Percentiles rank a stretch among this genome's conserved stretches.
These are phyloP conservation scores for Leccinum imitatum DNA, from an alignment of 768 basidiomycete genomes.

Conservation along the genomic window DNA sequence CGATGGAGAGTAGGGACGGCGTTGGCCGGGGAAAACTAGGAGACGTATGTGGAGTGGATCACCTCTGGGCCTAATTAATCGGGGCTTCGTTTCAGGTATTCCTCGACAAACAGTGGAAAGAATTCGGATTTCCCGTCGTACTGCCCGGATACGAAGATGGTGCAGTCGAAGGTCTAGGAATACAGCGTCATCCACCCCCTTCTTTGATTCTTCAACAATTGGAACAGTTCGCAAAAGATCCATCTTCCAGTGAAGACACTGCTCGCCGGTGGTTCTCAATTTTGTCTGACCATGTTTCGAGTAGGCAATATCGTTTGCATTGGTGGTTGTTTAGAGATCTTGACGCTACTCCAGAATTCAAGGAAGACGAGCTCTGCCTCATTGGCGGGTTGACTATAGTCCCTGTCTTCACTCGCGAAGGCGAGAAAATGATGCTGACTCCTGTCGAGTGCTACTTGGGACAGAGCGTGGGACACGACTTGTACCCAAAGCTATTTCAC, in stretches of 20 bases:
- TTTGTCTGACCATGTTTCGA: slow-evolving; percentile 56
- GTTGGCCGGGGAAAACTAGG: no score
- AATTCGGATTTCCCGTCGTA: no score
- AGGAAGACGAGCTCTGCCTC: slow-evolving; percentile 45
- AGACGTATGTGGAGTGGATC: no score
- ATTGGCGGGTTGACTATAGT: slow-evolving; percentile 63
- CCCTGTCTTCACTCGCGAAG: slow-evolving; percentile 42
- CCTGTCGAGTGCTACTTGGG: slow-evolving; percentile 70
- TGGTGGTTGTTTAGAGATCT: background rate
- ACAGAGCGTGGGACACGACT: slow-evolving; percentile 44
- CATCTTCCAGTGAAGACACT: background rate
- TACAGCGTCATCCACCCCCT: no score
- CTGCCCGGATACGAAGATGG: no score
- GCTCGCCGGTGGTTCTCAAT: slow-evolving; percentile 55
- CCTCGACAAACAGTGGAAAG: no score
- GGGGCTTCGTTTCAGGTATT: no score
- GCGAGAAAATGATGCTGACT: slow-evolving; percentile 45
- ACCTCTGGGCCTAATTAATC: no score
- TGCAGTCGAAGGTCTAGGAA: no score
- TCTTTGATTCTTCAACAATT: no score
- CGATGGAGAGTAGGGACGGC: background rate
- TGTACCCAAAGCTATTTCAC: slow-evolving; percentile 77
- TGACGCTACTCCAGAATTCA: slow-evolving; percentile 46
- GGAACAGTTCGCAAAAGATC: no score
- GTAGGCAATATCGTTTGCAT: slow-evolving; percentile 35